Conservation (phyloP, 2,329 filamentous ascomycete species). For the Colletotrichum tropicale region DNA sequence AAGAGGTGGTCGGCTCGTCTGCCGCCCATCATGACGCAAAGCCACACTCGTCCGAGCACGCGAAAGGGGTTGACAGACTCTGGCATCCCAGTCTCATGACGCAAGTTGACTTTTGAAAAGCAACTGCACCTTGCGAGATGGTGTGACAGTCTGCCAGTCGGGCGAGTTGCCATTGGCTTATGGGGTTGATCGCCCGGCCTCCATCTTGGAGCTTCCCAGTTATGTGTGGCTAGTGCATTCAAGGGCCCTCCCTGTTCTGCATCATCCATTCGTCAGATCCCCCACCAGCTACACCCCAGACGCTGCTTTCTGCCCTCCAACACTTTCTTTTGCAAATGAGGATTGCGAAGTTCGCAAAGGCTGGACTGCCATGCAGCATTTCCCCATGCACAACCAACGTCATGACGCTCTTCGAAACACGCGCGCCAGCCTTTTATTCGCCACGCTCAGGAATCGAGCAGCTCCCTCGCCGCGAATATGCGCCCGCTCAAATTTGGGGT, state of each 20-base stretch:
- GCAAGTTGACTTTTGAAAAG: slow-evolving; percentile 16
- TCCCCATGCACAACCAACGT: slow-evolving; percentile 10
- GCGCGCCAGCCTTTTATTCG: slow-evolving; percentile 1
- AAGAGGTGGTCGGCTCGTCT: background rate
- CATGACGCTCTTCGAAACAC: slow-evolving; percentile 19
- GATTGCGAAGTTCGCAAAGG: slow-evolving; percentile 9
- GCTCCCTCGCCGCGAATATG: background rate
- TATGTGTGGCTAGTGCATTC: slow-evolving; percentile 18
- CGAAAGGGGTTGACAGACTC: slow-evolving; percentile 1
- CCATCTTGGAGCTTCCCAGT: slow-evolving; percentile 13
- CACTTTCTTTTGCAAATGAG: slow-evolving; percentile 16
- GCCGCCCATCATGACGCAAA: slow-evolving; percentile 24
- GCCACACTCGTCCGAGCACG: slow-evolving; percentile 22
- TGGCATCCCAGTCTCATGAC: slow-evolving; percentile 20
- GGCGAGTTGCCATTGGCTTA: slow-evolving; percentile 24
- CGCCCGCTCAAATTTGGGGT: background rate
- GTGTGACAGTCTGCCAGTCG: slow-evolving; percentile 16
- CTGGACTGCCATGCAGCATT: background rate
- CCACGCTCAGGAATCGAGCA: background rate
- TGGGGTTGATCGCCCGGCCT: slow-evolving; percentile 32
- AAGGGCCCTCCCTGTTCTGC: slow-evolving; percentile 16
- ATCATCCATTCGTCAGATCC: slow-evolving; percentile 22
- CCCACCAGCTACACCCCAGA: slow-evolving; percentile 6
- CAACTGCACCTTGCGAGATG: slow-evolving; percentile 14
- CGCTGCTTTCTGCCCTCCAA: background rate